A percentile compares a stretch with the other conserved stretches of the same genome.
These are phyloP conservation scores for Lasiodiplodia theobromae DNA, from an alignment of 2,329 filamentous ascomycete genomes.

Conservation along the genomic window DNA sequence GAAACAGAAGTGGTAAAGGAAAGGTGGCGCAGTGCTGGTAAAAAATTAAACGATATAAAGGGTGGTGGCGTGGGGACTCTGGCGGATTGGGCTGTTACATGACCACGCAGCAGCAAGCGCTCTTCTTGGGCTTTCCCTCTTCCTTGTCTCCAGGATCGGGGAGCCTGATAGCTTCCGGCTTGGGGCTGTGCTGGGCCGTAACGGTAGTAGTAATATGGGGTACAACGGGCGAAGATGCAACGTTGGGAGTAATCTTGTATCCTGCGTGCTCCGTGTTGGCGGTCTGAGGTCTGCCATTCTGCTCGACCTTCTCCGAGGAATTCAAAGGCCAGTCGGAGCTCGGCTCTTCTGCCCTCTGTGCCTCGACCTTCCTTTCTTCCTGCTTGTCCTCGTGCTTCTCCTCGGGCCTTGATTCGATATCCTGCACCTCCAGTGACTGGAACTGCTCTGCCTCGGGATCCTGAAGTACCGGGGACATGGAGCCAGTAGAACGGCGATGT, in stretches of 20 bases:
- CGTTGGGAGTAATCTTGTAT: constrained; percentile 57
- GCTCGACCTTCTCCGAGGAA: constrained; percentile 8
- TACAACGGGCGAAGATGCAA: constrained; percentile 37
- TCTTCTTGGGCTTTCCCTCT: constrained; percentile 62
- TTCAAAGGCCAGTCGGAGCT: constrained; percentile 5
- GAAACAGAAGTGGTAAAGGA: constrained; percentile 13
- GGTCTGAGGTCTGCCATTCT: constrained; percentile 35
- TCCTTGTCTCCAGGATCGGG: constrained; percentile 59
- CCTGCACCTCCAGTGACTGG: background rate
- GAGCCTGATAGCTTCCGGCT: constrained; percentile 56
- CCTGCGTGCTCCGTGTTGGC: constrained; percentile 47
- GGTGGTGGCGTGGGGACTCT: background rate
- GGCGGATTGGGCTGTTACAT: constrained; percentile 62
- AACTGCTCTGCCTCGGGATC: constrained; percentile 38
- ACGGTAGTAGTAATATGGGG: constrained; percentile 25
- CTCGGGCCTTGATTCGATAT: background rate
- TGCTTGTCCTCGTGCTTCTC: background rate
- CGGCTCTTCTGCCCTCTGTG: background rate
- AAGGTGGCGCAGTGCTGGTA: constrained; percentile 6
- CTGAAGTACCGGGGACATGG: constrained; percentile 35
- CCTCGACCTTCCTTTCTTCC: background rate
- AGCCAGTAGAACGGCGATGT: constrained; percentile 12
- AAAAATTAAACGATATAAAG: constrained; percentile 14
- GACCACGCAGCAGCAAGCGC: constrained; percentile 75
- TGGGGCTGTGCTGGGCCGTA: constrained; percentile 33